Evolutionary conservation across 106 monocot species (phyloP).

Genomic region (Phalaenopsis aphrodite): DNA sequence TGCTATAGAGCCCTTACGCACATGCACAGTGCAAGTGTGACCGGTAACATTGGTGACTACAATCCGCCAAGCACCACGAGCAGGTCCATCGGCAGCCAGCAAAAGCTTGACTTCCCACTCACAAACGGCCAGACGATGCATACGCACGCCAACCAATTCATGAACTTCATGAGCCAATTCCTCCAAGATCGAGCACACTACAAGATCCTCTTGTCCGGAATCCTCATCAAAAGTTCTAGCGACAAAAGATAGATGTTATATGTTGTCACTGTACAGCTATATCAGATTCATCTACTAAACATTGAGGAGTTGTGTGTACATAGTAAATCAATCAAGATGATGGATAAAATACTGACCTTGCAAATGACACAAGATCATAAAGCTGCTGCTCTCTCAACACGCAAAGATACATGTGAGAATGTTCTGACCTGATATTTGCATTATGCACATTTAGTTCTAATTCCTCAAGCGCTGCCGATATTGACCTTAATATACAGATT

Average conservation of each 20-base stretch:
- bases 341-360: conserved; percentile 44
- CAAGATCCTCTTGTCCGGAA: conserved; percentile 53
- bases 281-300: neutral
- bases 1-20: conserved; percentile 25
- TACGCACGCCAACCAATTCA: conserved; percentile 76
- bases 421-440: conserved; percentile 67
- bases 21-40: conserved; percentile 82
- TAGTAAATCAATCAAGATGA: neutral
- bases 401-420: conserved; percentile 95
- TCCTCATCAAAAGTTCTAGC: conserved; percentile 36
- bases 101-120: conserved; percentile 97
- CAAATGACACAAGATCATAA: conserved; percentile 63
- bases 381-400: conserved; percentile 67
- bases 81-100: conserved; percentile 49
- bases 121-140: conserved; percentile 94
- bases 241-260: conserved; percentile 6
- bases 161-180: conserved; percentile 65
- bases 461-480: conserved; percentile 80
- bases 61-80: conserved; percentile 88
- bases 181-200: conserved; percentile 48
- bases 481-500: conserved; percentile 64
- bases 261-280: neutral
- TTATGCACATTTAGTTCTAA: conserved; percentile 82
- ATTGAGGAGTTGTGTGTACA: neutral
- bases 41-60: conserved; percentile 85